Percentiles rank a stretch among this genome's conserved stretches.
Conservation (phyloP, 306 rosid species). For the Casuarina equisetifolia region DNA sequence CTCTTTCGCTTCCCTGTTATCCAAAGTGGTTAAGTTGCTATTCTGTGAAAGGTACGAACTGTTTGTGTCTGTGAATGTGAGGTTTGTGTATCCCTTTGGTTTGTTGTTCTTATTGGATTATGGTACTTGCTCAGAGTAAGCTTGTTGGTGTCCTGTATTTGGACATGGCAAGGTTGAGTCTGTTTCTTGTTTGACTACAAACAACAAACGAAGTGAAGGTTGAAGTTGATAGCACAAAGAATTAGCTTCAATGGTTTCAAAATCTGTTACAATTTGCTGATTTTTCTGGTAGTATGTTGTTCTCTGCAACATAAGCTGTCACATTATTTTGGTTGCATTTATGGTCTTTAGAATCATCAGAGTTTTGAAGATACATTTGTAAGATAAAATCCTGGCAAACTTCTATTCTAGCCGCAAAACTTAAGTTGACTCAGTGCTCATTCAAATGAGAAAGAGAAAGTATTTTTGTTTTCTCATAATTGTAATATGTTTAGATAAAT, state of each 20-base stretch:
- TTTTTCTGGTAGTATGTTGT: background rate
- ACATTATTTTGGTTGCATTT: background rate
- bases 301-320: background rate
- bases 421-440: background rate
- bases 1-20: constrained; percentile 15
- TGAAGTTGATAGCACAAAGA: background rate
- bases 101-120: background rate
- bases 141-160: background rate
- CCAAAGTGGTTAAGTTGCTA: background rate
- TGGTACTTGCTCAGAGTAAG: background rate
- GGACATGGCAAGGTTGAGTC: background rate
- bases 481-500: background rate
- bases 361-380: background rate
- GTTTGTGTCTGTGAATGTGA: background rate
- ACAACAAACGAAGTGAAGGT: background rate
- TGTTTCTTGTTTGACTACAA: background rate
- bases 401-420: background rate
- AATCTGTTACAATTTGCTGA: background rate
- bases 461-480: background rate
- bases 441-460: background rate
- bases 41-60: background rate
- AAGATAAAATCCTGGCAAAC: background rate
- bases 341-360: background rate
- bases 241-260: background rate
- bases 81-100: background rate